Percentiles rank a stretch among this genome's conserved stretches.
Conservation (phyloP, 2,329 filamentous ascomycete genomes). For the Paraconiothyrium sp. region DNA sequence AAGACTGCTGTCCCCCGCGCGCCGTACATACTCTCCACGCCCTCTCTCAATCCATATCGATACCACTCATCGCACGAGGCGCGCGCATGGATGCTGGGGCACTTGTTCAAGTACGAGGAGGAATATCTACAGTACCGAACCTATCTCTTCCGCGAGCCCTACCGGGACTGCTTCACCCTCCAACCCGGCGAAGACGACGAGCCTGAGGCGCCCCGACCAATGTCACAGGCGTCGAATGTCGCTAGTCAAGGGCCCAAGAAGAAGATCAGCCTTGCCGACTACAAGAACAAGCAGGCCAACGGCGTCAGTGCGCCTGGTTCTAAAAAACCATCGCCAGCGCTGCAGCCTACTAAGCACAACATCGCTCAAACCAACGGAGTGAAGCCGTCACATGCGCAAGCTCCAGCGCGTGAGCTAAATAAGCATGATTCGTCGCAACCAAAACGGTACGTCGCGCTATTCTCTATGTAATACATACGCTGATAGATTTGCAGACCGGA, state of each 20-base stretch:
- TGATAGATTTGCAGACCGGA: conserved; percentile 34
- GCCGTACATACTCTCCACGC: conserved; percentile 60
- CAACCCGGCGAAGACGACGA: conserved; percentile 65
- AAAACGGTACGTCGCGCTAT: conserved; percentile 29
- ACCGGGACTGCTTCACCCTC: conserved; percentile 58
- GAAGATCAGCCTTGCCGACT: conserved; percentile 69
- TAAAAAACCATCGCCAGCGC: conserved; percentile 43
- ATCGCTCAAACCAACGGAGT: conserved; percentile 36
- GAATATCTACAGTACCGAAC: conserved; percentile 70
- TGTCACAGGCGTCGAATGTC: conserved; percentile 46
- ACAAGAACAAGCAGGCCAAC: conserved; percentile 64
- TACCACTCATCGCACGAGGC: conserved; percentile 54
- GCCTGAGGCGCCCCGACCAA: conserved; percentile 53
- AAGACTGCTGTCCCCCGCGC: conserved; percentile 51
- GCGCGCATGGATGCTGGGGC: conserved; percentile 56
- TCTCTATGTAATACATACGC: conserved; percentile 7
- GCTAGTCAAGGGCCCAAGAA: conserved; percentile 61
- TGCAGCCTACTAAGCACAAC: conserved; percentile 34
- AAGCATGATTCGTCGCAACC: conserved; percentile 24
- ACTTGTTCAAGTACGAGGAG: conserved; percentile 65
- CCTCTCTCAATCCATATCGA: conserved; percentile 55
- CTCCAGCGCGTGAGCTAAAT: conserved; percentile 24
- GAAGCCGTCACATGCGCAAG: conserved; percentile 33
- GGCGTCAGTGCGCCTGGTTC: conserved; percentile 41
- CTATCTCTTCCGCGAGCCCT: conserved; percentile 66